Percentiles rank a stretch among this genome's conserved stretches.
Evolutionary conservation across 148 eudicot species (phyloP).

Genomic region (Camellia japonica): DNA sequence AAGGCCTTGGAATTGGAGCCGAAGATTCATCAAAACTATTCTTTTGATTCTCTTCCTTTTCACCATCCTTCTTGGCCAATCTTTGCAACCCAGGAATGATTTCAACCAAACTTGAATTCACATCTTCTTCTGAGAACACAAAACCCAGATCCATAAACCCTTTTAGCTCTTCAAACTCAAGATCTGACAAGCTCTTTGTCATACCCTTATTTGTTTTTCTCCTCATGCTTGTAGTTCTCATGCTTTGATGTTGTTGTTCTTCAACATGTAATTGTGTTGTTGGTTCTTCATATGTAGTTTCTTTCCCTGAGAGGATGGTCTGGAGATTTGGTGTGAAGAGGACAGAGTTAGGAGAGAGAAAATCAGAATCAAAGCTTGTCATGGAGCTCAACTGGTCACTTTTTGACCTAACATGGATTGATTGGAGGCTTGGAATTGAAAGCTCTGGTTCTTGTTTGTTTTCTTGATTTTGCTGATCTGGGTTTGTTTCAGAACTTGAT

Average conservation of each 20-base stretch:
- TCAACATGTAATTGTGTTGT: not conserved
- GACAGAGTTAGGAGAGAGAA: constrained; percentile 44
- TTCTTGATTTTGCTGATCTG: constrained; percentile 19
- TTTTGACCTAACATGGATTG: constrained; percentile 39
- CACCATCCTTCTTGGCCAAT: constrained; percentile 27
- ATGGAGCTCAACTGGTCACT: constrained; percentile 29
- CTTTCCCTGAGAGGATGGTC: constrained; percentile 46
- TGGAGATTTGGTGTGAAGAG: constrained; percentile 36
- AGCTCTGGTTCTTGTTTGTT: constrained; percentile 8
- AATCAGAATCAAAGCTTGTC: constrained; percentile 14
- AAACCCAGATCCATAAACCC: constrained; percentile 86
- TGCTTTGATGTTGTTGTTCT: not conserved
- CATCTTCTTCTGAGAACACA: constrained; percentile 67
- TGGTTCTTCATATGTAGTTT: constrained; percentile 14
- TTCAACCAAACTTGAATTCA: constrained; percentile 46
- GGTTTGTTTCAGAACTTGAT: constrained; percentile 23
- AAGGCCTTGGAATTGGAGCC: constrained; percentile 45
- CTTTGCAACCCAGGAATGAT: constrained; percentile 73
- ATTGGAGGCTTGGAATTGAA: constrained; percentile 30
- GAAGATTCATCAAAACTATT: not conserved
- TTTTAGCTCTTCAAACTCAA: constrained; percentile 68
- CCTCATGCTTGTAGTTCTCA: constrained; percentile 1
- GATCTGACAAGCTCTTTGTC: constrained; percentile 72
- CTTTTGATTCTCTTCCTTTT: not conserved
- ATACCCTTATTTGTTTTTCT: constrained; percentile 26